Evolutionary conservation across 805 yeast genomes (phyloP), one percentile per base, ranked within the genome.

Genomic region (Kluyveromyces dobzhanskii): DNA sequence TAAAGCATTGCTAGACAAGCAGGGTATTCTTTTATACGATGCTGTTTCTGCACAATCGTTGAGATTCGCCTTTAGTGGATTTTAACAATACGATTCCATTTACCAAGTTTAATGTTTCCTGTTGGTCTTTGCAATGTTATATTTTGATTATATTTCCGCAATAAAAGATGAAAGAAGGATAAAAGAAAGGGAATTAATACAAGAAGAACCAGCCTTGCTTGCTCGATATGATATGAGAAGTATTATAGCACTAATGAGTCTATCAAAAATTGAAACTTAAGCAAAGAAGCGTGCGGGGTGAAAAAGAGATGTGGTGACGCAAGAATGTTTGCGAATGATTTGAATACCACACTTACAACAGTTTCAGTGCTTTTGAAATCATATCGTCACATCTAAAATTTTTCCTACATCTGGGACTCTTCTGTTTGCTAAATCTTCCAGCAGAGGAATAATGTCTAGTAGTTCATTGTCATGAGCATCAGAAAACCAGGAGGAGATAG

Each of bases 381-480:
- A 61, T 46, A 61, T 56, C 4, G 63, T 75, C 38, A 86, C 85
- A 62, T 90, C 96, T 51, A 92, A 71, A 33, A 90, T 90, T 47
- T 80, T 62, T 27, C 87, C 78, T 26, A 92, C 94, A 61, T 92
- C 95, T 46, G 79, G 81, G 39, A 92, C 96, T 33, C 70, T 70
- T 9, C 69, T 57, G 46, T 71, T 65, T 5, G 96, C 76, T 41
- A 92, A 65, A 58, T 92, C 97, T 59, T 86, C 85, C 49, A 92
- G 69, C 44, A 92, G 78, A 11, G 97, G 98, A 39, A 92, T 66
- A 62, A 92, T 76, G 62, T 92, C 99, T 45, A 85, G 62, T 52
- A 92, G 70, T 69, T 92, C 99, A 59, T 88, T 88, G 61, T 92
- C 99, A 61, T 92, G 98, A 21, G 92, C 78, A 64, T 92, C 99